Percentiles rank a stretch among this genome's conserved stretches.
Conservation (phyloP, 2,329 filamentous ascomycete species). For the Sclerotinia nivalis region DNA sequence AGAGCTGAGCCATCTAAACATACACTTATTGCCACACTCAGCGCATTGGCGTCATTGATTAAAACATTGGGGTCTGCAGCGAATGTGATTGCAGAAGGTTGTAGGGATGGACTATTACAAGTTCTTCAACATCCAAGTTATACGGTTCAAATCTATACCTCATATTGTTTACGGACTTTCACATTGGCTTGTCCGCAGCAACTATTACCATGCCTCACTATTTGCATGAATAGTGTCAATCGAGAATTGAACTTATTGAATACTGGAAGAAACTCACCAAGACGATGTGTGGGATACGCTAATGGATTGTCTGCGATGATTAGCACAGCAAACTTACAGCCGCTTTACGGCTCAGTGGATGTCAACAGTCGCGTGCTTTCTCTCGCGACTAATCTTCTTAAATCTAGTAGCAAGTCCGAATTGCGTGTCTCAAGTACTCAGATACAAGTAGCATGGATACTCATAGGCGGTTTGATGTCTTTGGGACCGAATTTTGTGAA, state of each 20-base stretch:
- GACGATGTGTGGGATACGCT: conserved; percentile 85
- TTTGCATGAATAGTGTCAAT: conserved; percentile 94
- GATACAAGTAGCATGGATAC: conserved; percentile 95
- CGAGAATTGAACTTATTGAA: conserved; percentile 79
- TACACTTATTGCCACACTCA: conserved; percentile 74
- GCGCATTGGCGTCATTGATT: conserved; percentile 77
- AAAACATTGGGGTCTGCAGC: conserved; percentile 79
- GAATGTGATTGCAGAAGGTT: conserved; percentile 75
- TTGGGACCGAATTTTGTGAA: conserved; percentile 98
- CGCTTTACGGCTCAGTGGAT: conserved; percentile 91
- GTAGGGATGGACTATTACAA: conserved; percentile 83
- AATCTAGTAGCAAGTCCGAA: conserved; percentile 88
- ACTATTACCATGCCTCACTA: conserved; percentile 83
- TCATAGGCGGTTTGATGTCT: conserved; percentile 95
- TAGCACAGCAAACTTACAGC: conserved; percentile 83
- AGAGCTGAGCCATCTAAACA: conserved; percentile 87
- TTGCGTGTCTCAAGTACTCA: conserved; percentile 89
- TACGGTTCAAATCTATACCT: conserved; percentile 88
- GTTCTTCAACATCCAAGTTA: conserved; percentile 94
- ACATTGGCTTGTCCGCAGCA: conserved; percentile 91
- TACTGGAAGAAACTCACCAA: conserved; percentile 73
- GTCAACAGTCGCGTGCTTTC: conserved; percentile 89
- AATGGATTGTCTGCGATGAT: conserved; percentile 89
- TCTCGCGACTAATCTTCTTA: conserved; percentile 88
- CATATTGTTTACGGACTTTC: conserved; percentile 82